A percentile compares a stretch with the other conserved stretches of the same genome.
phyloP scores from a whole-genome alignment of 345 rosid genomes.

The Camelina hispida region DNA sequence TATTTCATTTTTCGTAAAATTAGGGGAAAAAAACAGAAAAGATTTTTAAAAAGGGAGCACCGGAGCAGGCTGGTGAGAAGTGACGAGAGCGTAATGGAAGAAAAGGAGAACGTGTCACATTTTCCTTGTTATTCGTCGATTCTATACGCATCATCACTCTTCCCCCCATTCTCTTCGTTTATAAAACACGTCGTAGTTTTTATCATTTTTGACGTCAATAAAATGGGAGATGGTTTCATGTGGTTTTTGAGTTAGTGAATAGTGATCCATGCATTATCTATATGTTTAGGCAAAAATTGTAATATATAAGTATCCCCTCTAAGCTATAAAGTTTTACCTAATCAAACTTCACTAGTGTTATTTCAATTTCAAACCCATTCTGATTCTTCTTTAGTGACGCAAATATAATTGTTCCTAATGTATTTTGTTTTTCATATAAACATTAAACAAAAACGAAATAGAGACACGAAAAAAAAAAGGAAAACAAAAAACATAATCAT shows the following conservation, averaged over 20 bases:
- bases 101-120: slow-evolving; percentile 33
- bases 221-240: background rate
- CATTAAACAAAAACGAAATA: background rate
- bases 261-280: background rate
- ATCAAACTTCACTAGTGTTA: background rate
- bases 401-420: background rate
- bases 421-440: background rate
- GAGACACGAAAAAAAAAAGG: background rate
- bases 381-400: background rate
- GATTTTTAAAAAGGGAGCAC: background rate
- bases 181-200: background rate
- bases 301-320: background rate
- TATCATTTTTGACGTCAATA: slow-evolving; percentile 22
- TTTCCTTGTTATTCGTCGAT: slow-evolving; percentile 15
- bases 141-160: slow-evolving; percentile 22
- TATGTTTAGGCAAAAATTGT: background rate
- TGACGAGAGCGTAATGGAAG: slow-evolving; percentile 36
- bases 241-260: background rate
- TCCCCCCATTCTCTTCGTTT: background rate
- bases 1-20: background rate
- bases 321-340: background rate
- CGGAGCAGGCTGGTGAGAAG: slow-evolving; percentile 32
- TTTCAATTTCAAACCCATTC: background rate
- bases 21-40: background rate
- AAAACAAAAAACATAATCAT: slow-evolving; percentile 17